Conservation (phyloP, 495 filamentous ascomycete species). For the Niebla homalea region DNA sequence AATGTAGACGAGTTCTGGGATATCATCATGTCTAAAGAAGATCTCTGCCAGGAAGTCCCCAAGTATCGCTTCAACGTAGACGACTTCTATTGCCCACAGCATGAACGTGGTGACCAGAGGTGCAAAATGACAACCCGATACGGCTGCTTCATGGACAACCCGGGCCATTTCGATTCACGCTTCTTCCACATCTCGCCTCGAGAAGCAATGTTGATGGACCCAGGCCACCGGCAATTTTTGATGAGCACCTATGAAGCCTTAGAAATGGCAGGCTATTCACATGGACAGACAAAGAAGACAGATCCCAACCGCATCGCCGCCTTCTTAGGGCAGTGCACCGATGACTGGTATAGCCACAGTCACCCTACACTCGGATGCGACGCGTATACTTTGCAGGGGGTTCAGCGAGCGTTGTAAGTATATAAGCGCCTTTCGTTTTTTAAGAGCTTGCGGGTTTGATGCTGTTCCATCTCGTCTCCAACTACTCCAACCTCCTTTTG, state of each 20-base stretch:
- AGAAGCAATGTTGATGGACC: constrained; percentile 55
- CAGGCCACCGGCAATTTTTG: constrained; percentile 65
- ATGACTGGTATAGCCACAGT: constrained; percentile 74
- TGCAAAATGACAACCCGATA: constrained; percentile 22
- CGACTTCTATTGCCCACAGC: constrained; percentile 28
- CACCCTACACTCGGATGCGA: no score
- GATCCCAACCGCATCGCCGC: constrained; percentile 50
- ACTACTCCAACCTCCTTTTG: no score
- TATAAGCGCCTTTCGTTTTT: no score
- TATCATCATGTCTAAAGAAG: constrained; percentile 3
- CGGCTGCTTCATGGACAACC: constrained; percentile 27
- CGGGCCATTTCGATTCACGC: constrained; percentile 24
- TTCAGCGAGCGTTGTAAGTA: no score
- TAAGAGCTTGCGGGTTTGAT: no score
- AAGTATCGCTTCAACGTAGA: constrained; percentile 32
- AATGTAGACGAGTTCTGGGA: constrained; percentile 12
- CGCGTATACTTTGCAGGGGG: no score
- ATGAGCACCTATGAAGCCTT: constrained; percentile 45
- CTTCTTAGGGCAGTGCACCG: constrained; percentile 65
- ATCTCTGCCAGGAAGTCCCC: constrained; percentile 32
- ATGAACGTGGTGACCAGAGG: constrained; percentile 21
- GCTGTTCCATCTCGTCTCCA: no score
- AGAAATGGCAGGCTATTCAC: constrained; percentile 26
- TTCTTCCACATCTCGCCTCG: constrained; percentile 28
- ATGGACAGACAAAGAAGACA: constrained; percentile 20